Percentiles rank a stretch among this genome's conserved stretches.
These are phyloP conservation scores for Alternaria ethzedia DNA, from an alignment of 2,329 filamentous ascomycete genomes.

Conservation along the genomic window DNA sequence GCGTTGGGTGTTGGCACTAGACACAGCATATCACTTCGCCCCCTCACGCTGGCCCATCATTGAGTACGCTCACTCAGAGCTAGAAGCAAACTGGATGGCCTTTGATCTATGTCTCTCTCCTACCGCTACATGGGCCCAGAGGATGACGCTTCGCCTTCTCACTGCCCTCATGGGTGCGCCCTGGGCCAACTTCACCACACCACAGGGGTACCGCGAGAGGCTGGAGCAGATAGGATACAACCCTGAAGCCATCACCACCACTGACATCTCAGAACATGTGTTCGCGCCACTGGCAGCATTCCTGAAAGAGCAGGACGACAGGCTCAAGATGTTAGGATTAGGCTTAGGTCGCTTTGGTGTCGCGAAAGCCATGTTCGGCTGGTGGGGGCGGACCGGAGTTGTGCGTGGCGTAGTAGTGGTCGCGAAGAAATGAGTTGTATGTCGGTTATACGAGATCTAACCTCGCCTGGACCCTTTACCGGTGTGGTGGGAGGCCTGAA, in stretches of 20 bases:
- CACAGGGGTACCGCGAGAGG: conserved; percentile 53
- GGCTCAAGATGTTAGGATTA: conserved; percentile 46
- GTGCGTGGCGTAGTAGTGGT: conserved; percentile 51
- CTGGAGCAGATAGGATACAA: conserved; percentile 59
- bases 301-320: conserved; percentile 48
- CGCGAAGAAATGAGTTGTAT: conserved; percentile 27
- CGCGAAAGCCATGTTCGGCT: conserved; percentile 48
- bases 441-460: not conserved
- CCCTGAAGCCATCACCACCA: conserved; percentile 49
- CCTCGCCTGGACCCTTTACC: not conserved
- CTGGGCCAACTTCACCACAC: conserved; percentile 57
- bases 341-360: conserved; percentile 46
- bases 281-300: conserved; percentile 59
- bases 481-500: not conserved
- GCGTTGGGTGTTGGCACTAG: conserved; percentile 62
- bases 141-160: conserved; percentile 50
- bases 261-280: conserved; percentile 61
- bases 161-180: conserved; percentile 59
- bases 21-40: conserved; percentile 64
- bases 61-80: conserved; percentile 46
- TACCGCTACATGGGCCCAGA: conserved; percentile 21
- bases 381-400: conserved; percentile 51
- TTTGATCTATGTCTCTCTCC: conserved; percentile 59
- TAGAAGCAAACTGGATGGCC: conserved; percentile 60
- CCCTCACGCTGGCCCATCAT: conserved; percentile 60